Conservation (phyloP, 805 yeast species). For the Hanseniaspora thailandica region DNA sequence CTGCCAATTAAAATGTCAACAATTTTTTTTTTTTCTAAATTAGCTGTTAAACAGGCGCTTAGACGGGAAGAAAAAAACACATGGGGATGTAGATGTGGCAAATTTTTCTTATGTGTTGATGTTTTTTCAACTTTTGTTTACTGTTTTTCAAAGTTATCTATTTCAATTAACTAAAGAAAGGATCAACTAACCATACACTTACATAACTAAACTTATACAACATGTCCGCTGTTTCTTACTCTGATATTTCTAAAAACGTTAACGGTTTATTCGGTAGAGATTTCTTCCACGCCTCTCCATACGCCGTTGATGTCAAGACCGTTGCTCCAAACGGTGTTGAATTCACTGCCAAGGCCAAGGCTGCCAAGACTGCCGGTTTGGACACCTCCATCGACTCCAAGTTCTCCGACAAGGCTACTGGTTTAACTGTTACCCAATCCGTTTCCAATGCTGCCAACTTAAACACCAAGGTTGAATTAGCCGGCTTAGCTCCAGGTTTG, state of each 20-base stretch:
- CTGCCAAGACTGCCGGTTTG: slow-evolving; percentile 65
- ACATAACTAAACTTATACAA: slow-evolving; percentile 16
- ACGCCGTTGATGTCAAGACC: slow-evolving; percentile 79
- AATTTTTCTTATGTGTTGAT: too few species aligned
- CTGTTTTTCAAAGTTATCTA: not conserved
- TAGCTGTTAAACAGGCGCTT: too few species aligned
- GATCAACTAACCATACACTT: not conserved
- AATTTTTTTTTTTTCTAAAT: too few species aligned
- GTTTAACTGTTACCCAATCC: slow-evolving; percentile 90
- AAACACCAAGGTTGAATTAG: slow-evolving; percentile 85
- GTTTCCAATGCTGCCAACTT: slow-evolving; percentile 91
- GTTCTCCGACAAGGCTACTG: slow-evolving; percentile 83
- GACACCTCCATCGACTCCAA: slow-evolving; percentile 85
- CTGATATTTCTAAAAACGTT: slow-evolving; percentile 85
- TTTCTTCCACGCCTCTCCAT: slow-evolving; percentile 84
- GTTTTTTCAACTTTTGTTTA: not conserved
- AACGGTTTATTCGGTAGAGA: slow-evolving; percentile 83
- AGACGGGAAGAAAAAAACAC: too few species aligned
- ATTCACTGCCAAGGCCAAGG: slow-evolving; percentile 87
- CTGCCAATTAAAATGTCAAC: too few species aligned
- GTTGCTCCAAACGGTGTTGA: slow-evolving; percentile 93
- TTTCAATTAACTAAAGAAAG: too few species aligned
- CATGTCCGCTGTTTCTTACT: slow-evolving; percentile 81
- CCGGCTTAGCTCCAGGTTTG: slow-evolving; percentile 87
- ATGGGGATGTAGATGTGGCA: too few species aligned